Evolutionary conservation across 208 protist genomes (phyloP).

Genomic region (Acanthamoeba castellanii): DNA sequence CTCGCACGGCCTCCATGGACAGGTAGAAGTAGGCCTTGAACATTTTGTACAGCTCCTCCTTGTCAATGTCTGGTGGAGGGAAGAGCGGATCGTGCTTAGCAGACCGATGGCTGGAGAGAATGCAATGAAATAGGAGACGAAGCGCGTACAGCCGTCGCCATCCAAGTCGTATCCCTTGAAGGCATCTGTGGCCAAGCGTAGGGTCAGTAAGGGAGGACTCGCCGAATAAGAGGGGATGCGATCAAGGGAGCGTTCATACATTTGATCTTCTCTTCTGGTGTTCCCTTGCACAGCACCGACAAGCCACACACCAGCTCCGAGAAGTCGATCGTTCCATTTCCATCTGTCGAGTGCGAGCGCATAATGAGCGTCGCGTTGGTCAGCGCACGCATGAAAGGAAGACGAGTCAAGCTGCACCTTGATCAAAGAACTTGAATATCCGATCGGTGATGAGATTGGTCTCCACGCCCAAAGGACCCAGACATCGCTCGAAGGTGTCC

Average conservation of each 20-base stretch:
- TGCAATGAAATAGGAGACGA: background rate
- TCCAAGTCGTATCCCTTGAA: constrained; percentile 80
- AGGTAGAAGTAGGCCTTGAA: constrained; percentile 83
- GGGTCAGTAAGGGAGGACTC: background rate
- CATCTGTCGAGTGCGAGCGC: constrained; percentile 47
- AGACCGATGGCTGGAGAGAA: background rate
- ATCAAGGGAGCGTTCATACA: constrained; percentile 30
- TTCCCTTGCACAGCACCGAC: constrained; percentile 81
- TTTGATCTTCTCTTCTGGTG: constrained; percentile 81
- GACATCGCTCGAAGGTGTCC: constrained; percentile 80
- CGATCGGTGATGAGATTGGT: constrained; percentile 81
- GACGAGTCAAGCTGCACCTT: constrained; percentile 28
- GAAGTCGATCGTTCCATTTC: constrained; percentile 80
- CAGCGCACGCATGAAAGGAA: background rate
- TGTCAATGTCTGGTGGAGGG: constrained; percentile 65
- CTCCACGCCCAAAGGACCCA: constrained; percentile 80
- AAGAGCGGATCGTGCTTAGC: background rate
- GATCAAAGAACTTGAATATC: constrained; percentile 84
- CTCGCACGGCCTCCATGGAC: constrained; percentile 80
- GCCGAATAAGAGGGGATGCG: background rate
- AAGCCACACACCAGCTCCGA: constrained; percentile 79
- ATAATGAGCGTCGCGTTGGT: background rate
- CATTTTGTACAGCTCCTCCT: constrained; percentile 78
- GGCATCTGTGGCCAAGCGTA: constrained; percentile 13
- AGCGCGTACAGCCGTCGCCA: constrained; percentile 68